Evolutionary conservation across 345 rosid species (phyloP).

Genomic region (Sapria himalayana): DNA sequence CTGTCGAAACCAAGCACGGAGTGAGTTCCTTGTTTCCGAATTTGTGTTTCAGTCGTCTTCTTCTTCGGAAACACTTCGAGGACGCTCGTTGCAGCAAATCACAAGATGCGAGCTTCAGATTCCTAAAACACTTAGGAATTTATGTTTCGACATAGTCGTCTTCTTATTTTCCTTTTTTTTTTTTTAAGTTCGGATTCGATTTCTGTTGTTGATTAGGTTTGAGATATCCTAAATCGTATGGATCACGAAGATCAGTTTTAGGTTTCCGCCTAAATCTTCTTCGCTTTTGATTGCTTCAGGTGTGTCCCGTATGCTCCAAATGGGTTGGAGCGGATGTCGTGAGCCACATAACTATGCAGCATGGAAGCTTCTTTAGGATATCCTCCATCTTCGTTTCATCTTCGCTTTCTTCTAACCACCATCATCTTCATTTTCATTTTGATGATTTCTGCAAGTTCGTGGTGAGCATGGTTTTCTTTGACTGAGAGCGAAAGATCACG

Average conservation of each 20-base stretch:
- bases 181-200: constrained; percentile 9
- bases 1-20: constrained; percentile 67
- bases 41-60: not conserved
- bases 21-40: constrained; percentile 12
- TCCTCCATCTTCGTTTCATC: constrained; percentile 22
- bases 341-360: constrained; percentile 55
- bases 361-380: constrained; percentile 53
- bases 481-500: constrained; percentile 28
- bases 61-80: too few relatives aligned
- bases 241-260: too few relatives aligned
- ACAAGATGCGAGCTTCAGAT: too few relatives aligned
- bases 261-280: not conserved
- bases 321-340: constrained; percentile 53
- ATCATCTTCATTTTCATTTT: not conserved
- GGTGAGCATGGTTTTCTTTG: constrained; percentile 25
- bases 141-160: not conserved
- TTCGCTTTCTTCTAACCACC: not conserved
- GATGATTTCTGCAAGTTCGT: not conserved
- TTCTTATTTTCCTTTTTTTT: constrained; percentile 11
- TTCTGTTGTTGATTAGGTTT: constrained; percentile 8
- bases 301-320: constrained; percentile 55
- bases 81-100: too few relatives aligned
- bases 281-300: constrained; percentile 23
- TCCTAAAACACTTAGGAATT: not conserved
- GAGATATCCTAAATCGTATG: too few relatives aligned